phyloP scores from a whole-genome alignment of 1,284 basidiomycete genomes.

The Pseudozyma thailandica region DNA sequence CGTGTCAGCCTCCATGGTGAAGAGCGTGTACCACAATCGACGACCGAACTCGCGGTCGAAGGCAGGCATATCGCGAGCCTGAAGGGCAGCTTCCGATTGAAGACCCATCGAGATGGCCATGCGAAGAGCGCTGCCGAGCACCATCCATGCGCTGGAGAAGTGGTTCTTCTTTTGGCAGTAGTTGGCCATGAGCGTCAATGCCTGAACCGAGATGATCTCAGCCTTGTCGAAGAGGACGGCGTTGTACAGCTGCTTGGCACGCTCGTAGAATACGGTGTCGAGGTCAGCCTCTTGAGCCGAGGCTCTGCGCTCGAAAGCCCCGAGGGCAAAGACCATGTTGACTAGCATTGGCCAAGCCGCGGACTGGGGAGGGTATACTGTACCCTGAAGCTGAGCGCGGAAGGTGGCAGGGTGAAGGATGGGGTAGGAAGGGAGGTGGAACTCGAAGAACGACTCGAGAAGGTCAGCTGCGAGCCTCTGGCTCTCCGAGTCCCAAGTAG shows the following conservation, averaged over 20 bases:
- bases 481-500: constrained; percentile 32
- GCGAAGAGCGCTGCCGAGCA: constrained; percentile 49
- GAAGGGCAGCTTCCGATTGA: constrained; percentile 39
- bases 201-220: constrained; percentile 49
- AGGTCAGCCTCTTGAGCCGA: constrained; percentile 31
- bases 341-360: constrained; percentile 46
- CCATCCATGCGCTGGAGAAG: constrained; percentile 45
- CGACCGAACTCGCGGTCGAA: constrained; percentile 49
- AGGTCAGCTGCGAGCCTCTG: constrained; percentile 34
- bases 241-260: constrained; percentile 41
- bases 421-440: constrained; percentile 45
- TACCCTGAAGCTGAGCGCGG: constrained; percentile 47
- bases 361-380: constrained; percentile 26
- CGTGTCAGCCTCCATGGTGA: constrained; percentile 52
- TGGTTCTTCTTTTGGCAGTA: constrained; percentile 53
- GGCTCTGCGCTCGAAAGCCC: constrained; percentile 39
- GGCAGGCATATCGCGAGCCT: constrained; percentile 36
- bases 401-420: constrained; percentile 50
- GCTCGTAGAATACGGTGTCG: constrained; percentile 38
- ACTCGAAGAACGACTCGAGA: constrained; percentile 49
- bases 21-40: constrained; percentile 48
- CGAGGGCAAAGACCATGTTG: constrained; percentile 55
- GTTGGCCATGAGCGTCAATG: constrained; percentile 45
- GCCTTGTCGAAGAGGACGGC: constrained; percentile 49
- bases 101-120: constrained; percentile 53